Base-by-base conservation (phyloP, 2,329 filamentous ascomycete genomes). In the Fusarium sulawesiense region DNA sequence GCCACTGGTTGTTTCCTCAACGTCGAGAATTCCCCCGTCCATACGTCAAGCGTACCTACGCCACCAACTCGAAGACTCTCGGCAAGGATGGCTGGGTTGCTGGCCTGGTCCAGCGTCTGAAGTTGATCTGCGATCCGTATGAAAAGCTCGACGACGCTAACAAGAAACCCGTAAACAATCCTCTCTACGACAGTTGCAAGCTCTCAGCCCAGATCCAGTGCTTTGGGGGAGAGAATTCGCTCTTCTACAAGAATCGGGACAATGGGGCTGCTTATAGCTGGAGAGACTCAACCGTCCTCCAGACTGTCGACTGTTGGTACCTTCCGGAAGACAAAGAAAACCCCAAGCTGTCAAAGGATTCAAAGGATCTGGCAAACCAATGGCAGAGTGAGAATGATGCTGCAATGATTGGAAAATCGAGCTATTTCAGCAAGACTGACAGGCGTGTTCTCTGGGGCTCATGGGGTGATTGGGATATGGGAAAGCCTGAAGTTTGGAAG, bases 221-320 rank as follows among this genome's bases (percentile, higher is more conserved):
- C 53, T 82, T 81, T 34, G 84, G 84, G 4, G 84, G 84, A 8
- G 76, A 78, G 49, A 73, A 82, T 54, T 85, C 83, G 9, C 76
- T 75, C 60, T 83, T 84, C 69, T 71, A 68, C 7, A 66, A 65
- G 14, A 85, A 85, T 63, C 77, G 75, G 7, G 73, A 76, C 45
- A 85, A 85, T 51, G 83, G 83, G 10, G 85, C 83, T 0, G 77
- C 83, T 1, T 85, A 81, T 68, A 84, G 81, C 72, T 85, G 82
- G 81, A 78, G 84, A 50, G 83, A 85, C 70, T 80, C 81, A 0
- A 82, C 78, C 6, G 69, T 84, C 8, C 72, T 75, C 8, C 76
- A 76, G 37, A 78, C 75, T 0, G 76, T 84, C 20, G 84, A 86
- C 59, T 83, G 81, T 56, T 86, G 27, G 27, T 27, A 27, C 27